Conservation (phyloP, 768 basidiomycete species). For the Auricularia cornea region DNA sequence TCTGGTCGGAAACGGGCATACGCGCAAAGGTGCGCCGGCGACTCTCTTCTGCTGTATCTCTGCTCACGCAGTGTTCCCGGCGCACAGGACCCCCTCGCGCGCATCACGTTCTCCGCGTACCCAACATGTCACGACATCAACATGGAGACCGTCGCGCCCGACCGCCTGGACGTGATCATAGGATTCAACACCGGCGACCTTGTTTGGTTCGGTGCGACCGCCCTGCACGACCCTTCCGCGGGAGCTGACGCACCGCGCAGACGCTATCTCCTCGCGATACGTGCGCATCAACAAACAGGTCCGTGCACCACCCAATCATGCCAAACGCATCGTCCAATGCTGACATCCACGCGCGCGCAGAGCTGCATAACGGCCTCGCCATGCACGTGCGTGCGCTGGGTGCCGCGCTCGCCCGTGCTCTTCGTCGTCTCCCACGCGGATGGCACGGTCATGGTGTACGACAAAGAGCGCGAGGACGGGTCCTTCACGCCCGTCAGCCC, state of each 20-base stretch:
- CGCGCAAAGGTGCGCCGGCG: slow-evolving; percentile 61
- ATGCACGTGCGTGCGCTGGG: slow-evolving; percentile 88
- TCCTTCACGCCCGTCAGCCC: slow-evolving; percentile 59
- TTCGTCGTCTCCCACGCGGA: slow-evolving; percentile 86
- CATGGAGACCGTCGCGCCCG: slow-evolving; percentile 60
- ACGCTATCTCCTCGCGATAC: slow-evolving; percentile 73
- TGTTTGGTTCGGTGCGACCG: slow-evolving; percentile 78
- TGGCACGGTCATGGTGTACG: slow-evolving; percentile 82
- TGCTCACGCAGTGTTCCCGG: neutral
- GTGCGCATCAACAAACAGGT: slow-evolving; percentile 85
- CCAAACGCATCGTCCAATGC: neutral
- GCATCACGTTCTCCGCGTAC: slow-evolving; percentile 76
- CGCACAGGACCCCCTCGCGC: slow-evolving; percentile 71
- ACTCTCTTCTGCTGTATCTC: neutral
- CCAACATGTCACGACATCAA: slow-evolving; percentile 93
- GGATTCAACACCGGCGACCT: slow-evolving; percentile 95
- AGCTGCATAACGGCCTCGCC: slow-evolving; percentile 73
- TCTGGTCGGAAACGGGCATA: slow-evolving; percentile 81
- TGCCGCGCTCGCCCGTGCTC: slow-evolving; percentile 67
- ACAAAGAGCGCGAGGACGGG: slow-evolving; percentile 82
- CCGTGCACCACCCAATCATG: slow-evolving; percentile 11
- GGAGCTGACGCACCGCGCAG: slow-evolving; percentile 28
- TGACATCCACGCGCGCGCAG: slow-evolving; percentile 30
- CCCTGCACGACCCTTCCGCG: neutral
- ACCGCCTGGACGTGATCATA: slow-evolving; percentile 79